Base-by-base conservation (phyloP, 2,329 filamentous ascomycete genomes). In the Fusarium abutilonis region DNA sequence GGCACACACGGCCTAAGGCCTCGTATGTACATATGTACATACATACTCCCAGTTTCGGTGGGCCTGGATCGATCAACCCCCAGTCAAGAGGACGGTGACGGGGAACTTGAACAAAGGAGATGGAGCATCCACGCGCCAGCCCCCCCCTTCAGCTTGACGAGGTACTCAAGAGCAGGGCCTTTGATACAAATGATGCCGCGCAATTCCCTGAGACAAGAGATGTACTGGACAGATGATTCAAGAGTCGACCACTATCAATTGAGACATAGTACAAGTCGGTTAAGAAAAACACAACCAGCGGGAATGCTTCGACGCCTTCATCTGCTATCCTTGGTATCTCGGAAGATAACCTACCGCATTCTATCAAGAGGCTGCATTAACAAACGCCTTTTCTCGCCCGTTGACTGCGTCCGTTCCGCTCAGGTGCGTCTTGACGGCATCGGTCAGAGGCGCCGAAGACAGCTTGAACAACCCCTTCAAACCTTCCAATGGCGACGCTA, bases 231-330 rank as follows among this genome's bases (percentile, higher is more conserved):
- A 47, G 36, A 32, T 39, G 29, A 17, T 28, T 36, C 17, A 5
- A 28, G 52, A 56, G 68, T 70, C 56, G 7, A 42, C 23, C 50
- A 40, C 58, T 67, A 64, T 56, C 57, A 17, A 31, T 32, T 29
- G 49, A 55, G 44, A 57, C 56, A 42, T 48, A 50, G 34, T 39
- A 67, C 65, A 52, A 39, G 52, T 63, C 63, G 52, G 60, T 53
- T 52, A 34, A 39, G 31, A 40, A 21, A 41, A 52, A 15, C 23
- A n/a, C 45, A 9, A 43, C 50, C 50, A 41, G 49, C 52, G 34
- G 21, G 48, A 54, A 63, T 58, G 62, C 52, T 54, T 60, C 43
- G 23, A 49, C 59, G 48, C 52, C 48, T 58, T 36, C 36, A 3
- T 40, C 48, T 40, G 35, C 21, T 44, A 50, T 50, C 35, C 47